Conservation (phyloP, 352 stramenopile genomes). For the Globisporangium spinosum region DNA sequence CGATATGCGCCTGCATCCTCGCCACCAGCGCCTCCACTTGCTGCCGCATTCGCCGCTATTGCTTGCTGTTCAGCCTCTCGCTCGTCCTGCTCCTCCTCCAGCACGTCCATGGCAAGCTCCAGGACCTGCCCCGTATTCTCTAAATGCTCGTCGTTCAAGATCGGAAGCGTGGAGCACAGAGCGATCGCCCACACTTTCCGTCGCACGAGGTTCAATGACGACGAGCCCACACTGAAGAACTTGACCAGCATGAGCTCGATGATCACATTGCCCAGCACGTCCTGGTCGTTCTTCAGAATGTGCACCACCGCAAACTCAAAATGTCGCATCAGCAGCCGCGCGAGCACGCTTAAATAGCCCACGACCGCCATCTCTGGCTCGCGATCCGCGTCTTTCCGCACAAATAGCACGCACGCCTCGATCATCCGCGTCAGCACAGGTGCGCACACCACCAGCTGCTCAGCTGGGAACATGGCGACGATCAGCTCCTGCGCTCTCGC, state of each 20-base stretch:
- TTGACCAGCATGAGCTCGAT: constrained; percentile 64
- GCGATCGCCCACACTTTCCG: constrained; percentile 71
- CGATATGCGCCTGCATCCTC: constrained; percentile 39
- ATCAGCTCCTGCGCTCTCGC: constrained; percentile 44
- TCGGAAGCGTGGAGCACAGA: constrained; percentile 39
- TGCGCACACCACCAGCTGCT: constrained; percentile 35
- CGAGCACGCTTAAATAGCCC: constrained; percentile 56
- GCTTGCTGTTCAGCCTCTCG: constrained; percentile 15
- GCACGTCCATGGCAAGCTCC: constrained; percentile 59
- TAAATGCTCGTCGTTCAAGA: constrained; percentile 37
- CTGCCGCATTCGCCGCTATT: neutral
- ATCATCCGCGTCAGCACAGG: constrained; percentile 44
- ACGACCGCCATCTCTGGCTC: constrained; percentile 63
- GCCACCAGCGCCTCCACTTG: neutral
- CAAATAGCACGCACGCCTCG: constrained; percentile 41
- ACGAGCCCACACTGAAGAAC: constrained; percentile 66
- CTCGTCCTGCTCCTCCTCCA: constrained; percentile 60
- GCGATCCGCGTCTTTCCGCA: constrained; percentile 29
- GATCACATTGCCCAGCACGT: constrained; percentile 30
- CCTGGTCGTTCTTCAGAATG: constrained; percentile 37
- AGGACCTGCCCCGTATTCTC: constrained; percentile 65
- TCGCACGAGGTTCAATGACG: constrained; percentile 48
- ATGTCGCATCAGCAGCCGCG: constrained; percentile 45
- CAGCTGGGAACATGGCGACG: constrained; percentile 28
- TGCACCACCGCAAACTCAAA: constrained; percentile 43